These are phyloP conservation scores for Coemansia sp. DNA, from an alignment of 192 early-diverging fungal genomes.

Conservation along the genomic window DNA sequence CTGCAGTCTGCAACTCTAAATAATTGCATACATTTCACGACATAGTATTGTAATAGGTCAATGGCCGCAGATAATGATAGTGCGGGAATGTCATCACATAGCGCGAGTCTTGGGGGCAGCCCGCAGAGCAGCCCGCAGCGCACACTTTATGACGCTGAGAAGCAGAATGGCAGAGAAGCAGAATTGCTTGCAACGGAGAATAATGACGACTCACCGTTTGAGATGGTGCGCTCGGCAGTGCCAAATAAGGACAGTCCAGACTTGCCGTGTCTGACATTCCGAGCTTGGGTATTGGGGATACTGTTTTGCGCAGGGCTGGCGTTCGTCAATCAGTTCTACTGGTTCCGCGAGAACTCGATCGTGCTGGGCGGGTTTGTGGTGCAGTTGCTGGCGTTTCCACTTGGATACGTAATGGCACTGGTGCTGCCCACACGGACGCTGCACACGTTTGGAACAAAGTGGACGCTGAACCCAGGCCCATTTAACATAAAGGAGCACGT, in stretches of 20 bases:
- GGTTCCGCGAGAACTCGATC: constrained; percentile 82
- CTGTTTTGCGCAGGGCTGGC: constrained; percentile 62
- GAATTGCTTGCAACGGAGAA: background rate
- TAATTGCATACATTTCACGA: too few species aligned
- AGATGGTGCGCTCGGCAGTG: constrained; percentile 68
- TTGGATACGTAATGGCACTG: constrained; percentile 65
- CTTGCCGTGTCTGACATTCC: constrained; percentile 69
- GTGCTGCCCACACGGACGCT: constrained; percentile 59
- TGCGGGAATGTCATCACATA: too few species aligned
- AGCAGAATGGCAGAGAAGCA: background rate
- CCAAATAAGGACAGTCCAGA: constrained; percentile 68
- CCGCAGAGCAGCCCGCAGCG: too few species aligned
- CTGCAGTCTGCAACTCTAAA: too few species aligned
- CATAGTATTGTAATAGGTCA: too few species aligned
- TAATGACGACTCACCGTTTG: constrained; percentile 60
- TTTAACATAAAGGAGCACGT: constrained; percentile 91
- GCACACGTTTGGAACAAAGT: constrained; percentile 52
- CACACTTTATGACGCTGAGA: constrained; percentile 1
- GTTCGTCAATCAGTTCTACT: constrained; percentile 80
- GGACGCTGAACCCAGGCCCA: constrained; percentile 79
- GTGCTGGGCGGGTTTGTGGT: constrained; percentile 68
- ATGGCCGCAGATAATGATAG: too few species aligned
- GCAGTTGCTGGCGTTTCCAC: constrained; percentile 72
- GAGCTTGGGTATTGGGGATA: constrained; percentile 72
- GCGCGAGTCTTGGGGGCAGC: too few species aligned